Percentiles rank a stretch among this genome's conserved stretches.
Conservation (phyloP, 305 asterid genomes). For the Rubia balearica region DNA sequence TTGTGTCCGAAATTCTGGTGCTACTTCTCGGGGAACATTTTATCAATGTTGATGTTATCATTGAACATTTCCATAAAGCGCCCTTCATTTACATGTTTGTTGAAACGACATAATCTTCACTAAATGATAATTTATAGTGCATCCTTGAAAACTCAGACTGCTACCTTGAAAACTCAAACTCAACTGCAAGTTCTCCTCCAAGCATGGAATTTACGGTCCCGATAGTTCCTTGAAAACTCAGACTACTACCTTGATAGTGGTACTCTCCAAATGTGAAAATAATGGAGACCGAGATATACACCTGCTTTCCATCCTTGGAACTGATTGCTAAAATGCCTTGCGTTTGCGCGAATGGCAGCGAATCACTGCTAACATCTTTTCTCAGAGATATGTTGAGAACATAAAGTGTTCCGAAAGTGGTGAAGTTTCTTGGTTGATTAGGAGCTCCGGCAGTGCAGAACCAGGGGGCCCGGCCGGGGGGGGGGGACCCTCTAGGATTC, state of each 20-base stretch:
- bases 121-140: no score
- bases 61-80: no score
- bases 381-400: background rate
- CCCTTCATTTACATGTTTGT: no score
- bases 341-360: background rate
- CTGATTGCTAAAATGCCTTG: background rate
- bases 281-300: background rate
- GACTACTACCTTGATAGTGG: background rate
- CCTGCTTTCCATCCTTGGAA: background rate
- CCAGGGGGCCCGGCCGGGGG: no score
- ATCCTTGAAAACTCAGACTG: no score
- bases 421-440: background rate
- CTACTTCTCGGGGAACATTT: no score
- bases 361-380: background rate
- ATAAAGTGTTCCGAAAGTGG: background rate
- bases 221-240: background rate
- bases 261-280: background rate
- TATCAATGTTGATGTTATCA: no score
- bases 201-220: background rate
- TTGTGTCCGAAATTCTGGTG: no score
- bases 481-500: no score
- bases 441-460: background rate
- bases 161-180: no score
- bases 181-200: background rate
- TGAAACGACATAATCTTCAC: no score